Percentiles rank a stretch among this genome's conserved stretches.
phyloP scores from a whole-genome alignment of 768 basidiomycete genomes.

The Rhodotorula kratochvilovae region DNA sequence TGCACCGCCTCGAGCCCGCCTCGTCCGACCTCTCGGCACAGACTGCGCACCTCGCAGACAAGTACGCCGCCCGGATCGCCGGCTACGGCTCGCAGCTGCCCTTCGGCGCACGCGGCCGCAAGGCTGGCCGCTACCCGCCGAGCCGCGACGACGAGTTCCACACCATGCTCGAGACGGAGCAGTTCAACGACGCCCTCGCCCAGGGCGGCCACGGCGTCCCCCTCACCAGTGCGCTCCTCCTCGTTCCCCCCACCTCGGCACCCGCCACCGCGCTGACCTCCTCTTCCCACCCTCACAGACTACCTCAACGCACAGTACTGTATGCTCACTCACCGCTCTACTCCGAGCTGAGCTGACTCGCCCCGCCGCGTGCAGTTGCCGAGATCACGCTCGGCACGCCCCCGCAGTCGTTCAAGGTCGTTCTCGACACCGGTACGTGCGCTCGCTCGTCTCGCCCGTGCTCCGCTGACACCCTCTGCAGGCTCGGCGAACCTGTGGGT shows the following conservation, averaged over 20 bases:
- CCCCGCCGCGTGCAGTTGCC: slow-evolving; percentile 55
- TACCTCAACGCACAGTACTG: slow-evolving; percentile 78
- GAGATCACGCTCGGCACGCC: slow-evolving; percentile 79
- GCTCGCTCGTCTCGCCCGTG: slow-evolving; percentile 12
- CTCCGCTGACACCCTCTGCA: slow-evolving; percentile 60
- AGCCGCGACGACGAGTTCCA: slow-evolving; percentile 28
- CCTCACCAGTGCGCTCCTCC: slow-evolving; percentile 61
- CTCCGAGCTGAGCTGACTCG: no score
- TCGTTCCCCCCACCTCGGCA: background rate
- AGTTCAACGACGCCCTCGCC: slow-evolving; percentile 50
- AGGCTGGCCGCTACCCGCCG: slow-evolving; percentile 61
- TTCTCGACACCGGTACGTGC: background rate
- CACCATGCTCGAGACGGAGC: slow-evolving; percentile 59
- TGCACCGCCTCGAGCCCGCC: slow-evolving; percentile 67
- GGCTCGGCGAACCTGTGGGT: slow-evolving; percentile 45
- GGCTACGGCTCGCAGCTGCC: slow-evolving; percentile 55
- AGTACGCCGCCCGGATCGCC: slow-evolving; percentile 80
- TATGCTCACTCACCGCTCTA: background rate
- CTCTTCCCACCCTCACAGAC: slow-evolving; percentile 56
- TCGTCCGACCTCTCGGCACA: slow-evolving; percentile 59
- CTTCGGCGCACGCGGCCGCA: slow-evolving; percentile 48
- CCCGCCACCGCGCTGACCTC: background rate
- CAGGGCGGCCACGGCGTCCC: slow-evolving; percentile 82
- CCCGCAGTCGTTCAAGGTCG: slow-evolving; percentile 61
- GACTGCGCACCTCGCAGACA: slow-evolving; percentile 76